These are phyloP conservation scores for Podaxis sp. DNA, from an alignment of 768 basidiomycete species.

Conservation along the genomic window DNA sequence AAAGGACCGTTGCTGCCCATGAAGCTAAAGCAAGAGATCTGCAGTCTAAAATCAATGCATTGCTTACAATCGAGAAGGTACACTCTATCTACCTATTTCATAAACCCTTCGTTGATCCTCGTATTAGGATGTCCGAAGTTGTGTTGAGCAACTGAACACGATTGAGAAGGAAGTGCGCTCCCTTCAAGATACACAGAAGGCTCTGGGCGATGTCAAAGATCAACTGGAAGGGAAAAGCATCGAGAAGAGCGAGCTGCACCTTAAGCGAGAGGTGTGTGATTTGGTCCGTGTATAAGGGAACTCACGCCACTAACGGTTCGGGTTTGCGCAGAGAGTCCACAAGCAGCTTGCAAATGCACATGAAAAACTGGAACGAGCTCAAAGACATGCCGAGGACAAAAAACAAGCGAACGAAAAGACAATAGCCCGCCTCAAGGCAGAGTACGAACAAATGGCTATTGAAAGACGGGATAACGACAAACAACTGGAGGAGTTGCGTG, in stretches of 20 bases:
- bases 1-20: slow-evolving; percentile 54
- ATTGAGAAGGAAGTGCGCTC: slow-evolving; percentile 64
- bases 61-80: slow-evolving; percentile 76
- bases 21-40: slow-evolving; percentile 78
- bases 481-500: slow-evolving; percentile 70
- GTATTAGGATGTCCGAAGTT: slow-evolving; percentile 62
- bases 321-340: slow-evolving; percentile 59
- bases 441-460: slow-evolving; percentile 74
- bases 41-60: slow-evolving; percentile 64
- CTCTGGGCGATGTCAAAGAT: slow-evolving; percentile 63
- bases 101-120: not conserved
- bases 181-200: slow-evolving; percentile 63
- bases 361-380: slow-evolving; percentile 77
- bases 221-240: slow-evolving; percentile 69
- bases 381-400: slow-evolving; percentile 78
- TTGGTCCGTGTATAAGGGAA: not conserved
- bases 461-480: slow-evolving; percentile 78
- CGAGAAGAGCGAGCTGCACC: slow-evolving; percentile 63
- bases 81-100: not conserved
- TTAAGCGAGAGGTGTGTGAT: slow-evolving; percentile 58
- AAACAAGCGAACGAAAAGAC: slow-evolving; percentile 66
- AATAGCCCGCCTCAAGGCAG: slow-evolving; percentile 69
- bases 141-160: slow-evolving; percentile 71
- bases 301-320: not conserved
- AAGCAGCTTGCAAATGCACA: slow-evolving; percentile 78